A percentile compares a stretch with the other conserved stretches of the same genome.
These are phyloP conservation scores for Limnanthes douglasii DNA, from an alignment of 345 rosid species.

Conservation along the genomic window DNA sequence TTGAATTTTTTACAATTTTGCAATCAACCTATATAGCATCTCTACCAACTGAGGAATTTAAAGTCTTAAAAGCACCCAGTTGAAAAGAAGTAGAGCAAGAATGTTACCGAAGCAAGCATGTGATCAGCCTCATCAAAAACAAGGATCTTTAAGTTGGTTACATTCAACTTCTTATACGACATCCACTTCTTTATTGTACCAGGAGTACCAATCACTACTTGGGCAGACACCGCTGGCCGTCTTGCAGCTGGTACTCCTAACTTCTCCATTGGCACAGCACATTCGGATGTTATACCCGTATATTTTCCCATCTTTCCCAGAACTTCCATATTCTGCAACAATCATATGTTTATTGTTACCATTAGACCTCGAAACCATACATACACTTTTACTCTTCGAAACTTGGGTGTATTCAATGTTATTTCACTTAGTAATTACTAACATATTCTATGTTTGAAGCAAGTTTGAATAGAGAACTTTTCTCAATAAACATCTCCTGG, in stretches of 20 bases:
- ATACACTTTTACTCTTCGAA: no score
- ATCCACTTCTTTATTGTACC: slow-evolving; percentile 83
- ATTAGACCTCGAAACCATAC: not conserved
- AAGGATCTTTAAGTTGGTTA: slow-evolving; percentile 43
- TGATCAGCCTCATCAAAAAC: slow-evolving; percentile 99
- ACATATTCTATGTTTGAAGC: no score
- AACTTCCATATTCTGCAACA: slow-evolving; percentile 72
- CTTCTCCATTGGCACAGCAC: slow-evolving; percentile 58
- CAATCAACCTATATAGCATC: not conserved
- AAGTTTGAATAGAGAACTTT: no score
- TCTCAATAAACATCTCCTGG: no score
- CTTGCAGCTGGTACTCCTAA: slow-evolving; percentile 15
- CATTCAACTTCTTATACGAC: slow-evolving; percentile 41
- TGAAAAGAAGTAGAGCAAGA: not conserved
- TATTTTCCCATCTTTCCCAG: slow-evolving; percentile 87
- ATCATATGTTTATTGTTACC: not conserved
- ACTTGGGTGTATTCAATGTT: no score
- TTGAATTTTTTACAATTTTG: no score
- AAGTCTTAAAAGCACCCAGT: not conserved
- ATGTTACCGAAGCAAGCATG: slow-evolving; percentile 75
- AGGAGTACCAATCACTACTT: slow-evolving; percentile 92
- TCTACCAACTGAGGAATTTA: no score
- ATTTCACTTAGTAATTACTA: no score
- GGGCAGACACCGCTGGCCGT: slow-evolving; percentile 38
- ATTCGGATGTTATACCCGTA: slow-evolving; percentile 60